phyloP scores from a whole-genome alignment of 441 rosid genomes.

The Erysimum pusillum region DNA sequence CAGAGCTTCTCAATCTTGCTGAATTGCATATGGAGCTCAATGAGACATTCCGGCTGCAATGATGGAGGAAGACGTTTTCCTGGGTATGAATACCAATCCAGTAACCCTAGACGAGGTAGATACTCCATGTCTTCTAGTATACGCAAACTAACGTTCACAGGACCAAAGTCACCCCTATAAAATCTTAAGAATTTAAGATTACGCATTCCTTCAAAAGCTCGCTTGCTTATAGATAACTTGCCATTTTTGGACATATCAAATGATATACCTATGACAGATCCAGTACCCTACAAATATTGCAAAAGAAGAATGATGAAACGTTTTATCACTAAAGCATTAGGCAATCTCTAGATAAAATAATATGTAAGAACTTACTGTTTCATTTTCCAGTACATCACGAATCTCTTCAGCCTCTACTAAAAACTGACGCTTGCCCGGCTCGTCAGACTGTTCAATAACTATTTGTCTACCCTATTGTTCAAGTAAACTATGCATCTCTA shows the following conservation, averaged over 20 bases:
- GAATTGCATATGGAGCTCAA: rapidly evolving
- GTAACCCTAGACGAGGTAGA: background rate
- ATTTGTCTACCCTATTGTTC: constrained; percentile 15
- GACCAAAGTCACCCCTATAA: background rate
- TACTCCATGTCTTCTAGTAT: background rate
- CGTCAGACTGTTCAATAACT: background rate
- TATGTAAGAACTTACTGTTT: constrained; percentile 11
- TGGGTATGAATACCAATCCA: background rate
- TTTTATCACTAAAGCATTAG: background rate
- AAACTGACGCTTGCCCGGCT: constrained; percentile 18
- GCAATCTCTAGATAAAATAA: background rate
- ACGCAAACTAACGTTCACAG: background rate
- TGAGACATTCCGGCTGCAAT: background rate
- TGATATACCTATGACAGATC: constrained; percentile 24
- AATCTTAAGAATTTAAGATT: background rate
- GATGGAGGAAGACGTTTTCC: background rate
- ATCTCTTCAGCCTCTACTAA: background rate
- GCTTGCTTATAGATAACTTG: background rate
- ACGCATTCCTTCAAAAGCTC: constrained; percentile 3
- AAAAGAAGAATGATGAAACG: background rate
- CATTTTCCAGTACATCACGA: background rate
- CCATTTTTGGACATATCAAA: background rate
- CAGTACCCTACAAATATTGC: constrained; percentile 18
- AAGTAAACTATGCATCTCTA: background rate
- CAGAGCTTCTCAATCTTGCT: background rate